Percentiles rank a stretch among this genome's conserved stretches.
Conservation (phyloP, 2,329 filamentous ascomycete species). For the Tolypocladium sp. region DNA sequence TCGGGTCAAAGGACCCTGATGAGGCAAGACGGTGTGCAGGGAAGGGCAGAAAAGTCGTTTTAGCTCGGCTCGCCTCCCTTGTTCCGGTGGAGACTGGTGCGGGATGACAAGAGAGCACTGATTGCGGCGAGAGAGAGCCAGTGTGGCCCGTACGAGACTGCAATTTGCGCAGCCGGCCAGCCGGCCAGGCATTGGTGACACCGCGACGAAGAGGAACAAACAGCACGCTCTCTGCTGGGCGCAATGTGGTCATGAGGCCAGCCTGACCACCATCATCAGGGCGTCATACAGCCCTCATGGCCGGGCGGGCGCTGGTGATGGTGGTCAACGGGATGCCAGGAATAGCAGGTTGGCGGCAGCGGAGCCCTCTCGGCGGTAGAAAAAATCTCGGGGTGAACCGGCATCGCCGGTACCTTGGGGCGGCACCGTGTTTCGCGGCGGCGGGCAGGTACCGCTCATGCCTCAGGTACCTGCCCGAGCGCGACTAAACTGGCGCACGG, state of each 20-base stretch:
- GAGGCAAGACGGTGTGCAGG: not conserved
- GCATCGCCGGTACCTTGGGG: constrained; percentile 12
- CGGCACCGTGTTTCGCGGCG: not conserved
- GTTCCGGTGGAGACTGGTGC: not conserved
- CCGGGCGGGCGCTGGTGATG: not conserved
- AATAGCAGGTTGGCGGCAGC: not conserved
- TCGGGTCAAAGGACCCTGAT: not conserved
- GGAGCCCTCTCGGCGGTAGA: constrained; percentile 15
- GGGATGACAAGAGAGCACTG: not conserved
- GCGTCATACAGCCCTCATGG: not conserved
- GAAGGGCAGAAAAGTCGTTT: constrained; percentile 1
- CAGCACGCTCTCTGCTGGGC: not conserved
- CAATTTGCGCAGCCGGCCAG: not conserved
- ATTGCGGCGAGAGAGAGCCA: not conserved
- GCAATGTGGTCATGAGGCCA: not conserved
- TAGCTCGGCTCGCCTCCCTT: constrained; percentile 2
- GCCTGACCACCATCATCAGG: not conserved
- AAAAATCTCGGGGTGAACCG: constrained; percentile 25
- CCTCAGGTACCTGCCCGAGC: not conserved
- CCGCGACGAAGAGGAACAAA: not conserved
- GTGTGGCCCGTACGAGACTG: not conserved
- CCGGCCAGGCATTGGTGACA: not conserved
- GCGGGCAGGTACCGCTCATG: not conserved
- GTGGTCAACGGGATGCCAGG: not conserved
- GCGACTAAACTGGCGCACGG: not conserved